Conservation (phyloP, 805 yeast genomes). For the Candida ipomoeae region DNA sequence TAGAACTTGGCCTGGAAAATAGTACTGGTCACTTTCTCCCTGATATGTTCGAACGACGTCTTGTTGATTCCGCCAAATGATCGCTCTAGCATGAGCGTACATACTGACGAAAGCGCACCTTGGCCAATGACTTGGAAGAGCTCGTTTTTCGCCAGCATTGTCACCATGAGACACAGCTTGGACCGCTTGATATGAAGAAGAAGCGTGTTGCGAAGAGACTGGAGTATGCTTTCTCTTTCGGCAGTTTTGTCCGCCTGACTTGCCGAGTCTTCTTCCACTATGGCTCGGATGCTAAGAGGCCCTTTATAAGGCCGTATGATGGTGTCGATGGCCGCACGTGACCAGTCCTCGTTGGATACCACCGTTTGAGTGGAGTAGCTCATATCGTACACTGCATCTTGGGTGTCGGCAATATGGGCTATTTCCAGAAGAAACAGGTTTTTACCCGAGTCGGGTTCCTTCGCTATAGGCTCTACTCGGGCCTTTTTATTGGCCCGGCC, state of each 20-base stretch:
- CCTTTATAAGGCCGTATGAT: conserved; percentile 38
- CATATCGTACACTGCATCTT: conserved; percentile 32
- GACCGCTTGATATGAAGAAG: conserved; percentile 49
- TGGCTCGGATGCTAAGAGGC: background rate
- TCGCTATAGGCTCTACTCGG: background rate
- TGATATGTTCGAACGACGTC: conserved; percentile 51
- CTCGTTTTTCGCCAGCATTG: conserved; percentile 37
- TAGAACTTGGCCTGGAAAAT: conserved; percentile 42
- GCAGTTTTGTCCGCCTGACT: background rate
- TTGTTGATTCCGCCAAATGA: conserved; percentile 52
- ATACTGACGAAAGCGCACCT: conserved; percentile 49
- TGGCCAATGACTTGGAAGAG: conserved; percentile 48
- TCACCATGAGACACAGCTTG: conserved; percentile 53
- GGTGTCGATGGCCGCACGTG: conserved; percentile 45
- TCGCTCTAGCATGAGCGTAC: conserved; percentile 60
- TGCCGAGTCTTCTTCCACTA: background rate
- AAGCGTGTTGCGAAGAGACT: conserved; percentile 8
- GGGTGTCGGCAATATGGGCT: conserved; percentile 29
- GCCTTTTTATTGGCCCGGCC: conserved; percentile 13
- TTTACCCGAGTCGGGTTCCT: background rate
- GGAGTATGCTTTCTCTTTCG: conserved; percentile 12
- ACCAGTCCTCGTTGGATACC: conserved; percentile 32
- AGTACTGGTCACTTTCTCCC: conserved; percentile 41
- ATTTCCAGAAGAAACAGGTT: conserved; percentile 32
- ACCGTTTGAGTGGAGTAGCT: conserved; percentile 29